Conservation (phyloP, 2,329 filamentous ascomycete species). For the Scytalidium lignicola region DNA sequence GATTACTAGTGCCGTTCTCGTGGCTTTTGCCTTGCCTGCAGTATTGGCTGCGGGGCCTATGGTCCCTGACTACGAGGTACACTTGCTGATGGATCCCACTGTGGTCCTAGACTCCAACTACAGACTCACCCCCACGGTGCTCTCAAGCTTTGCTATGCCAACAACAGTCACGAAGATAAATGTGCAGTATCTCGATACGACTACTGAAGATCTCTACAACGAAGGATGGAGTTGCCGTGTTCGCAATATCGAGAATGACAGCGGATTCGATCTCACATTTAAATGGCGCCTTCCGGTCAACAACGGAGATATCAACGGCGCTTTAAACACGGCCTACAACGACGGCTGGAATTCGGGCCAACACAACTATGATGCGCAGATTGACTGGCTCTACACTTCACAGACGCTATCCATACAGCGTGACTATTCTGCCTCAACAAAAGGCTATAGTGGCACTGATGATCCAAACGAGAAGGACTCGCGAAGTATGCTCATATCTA, state of each 20-base stretch:
- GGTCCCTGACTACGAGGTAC: conserved; percentile 30
- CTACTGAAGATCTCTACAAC: conserved; percentile 27
- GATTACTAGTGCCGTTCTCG: neutral
- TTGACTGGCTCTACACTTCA: conserved; percentile 33
- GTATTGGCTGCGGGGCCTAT: conserved; percentile 10
- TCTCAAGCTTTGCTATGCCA: conserved; percentile 26
- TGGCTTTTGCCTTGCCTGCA: neutral
- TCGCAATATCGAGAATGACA: conserved; percentile 29
- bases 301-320: conserved; percentile 24
- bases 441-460: conserved; percentile 21
- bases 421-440: conserved; percentile 21
- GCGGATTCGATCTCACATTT: conserved; percentile 33
- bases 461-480: conserved; percentile 19
- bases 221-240: conserved; percentile 33
- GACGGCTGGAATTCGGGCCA: conserved; percentile 29
- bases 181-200: conserved; percentile 33
- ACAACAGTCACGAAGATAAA: conserved; percentile 30
- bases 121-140: conserved; percentile 26
- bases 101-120: conserved; percentile 26
- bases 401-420: conserved; percentile 32
- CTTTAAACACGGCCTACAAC: conserved; percentile 25
- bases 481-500: conserved; percentile 17
- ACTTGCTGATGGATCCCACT: conserved; percentile 28
- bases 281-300: conserved; percentile 32
- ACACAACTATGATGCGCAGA: conserved; percentile 29